phyloP scores from a whole-genome alignment of 2,329 filamentous ascomycete species.

The Neoscytalidium dimidiatum region DNA sequence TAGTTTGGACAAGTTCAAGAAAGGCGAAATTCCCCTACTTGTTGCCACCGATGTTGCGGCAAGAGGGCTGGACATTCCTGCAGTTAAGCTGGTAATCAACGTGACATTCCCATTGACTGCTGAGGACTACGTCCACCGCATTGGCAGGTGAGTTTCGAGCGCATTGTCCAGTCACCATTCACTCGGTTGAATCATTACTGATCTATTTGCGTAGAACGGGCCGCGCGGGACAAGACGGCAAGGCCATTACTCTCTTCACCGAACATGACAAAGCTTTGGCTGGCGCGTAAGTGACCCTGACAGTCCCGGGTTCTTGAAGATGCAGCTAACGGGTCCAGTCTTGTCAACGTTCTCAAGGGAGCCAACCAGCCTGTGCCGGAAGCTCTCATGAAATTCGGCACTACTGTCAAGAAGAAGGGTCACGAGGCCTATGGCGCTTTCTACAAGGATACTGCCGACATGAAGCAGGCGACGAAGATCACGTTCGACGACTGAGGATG shows the following conservation, averaged over 20 bases:
- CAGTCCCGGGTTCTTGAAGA: neutral
- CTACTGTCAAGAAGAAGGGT: constrained; percentile 98
- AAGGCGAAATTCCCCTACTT: constrained; percentile 76
- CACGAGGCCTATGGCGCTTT: constrained; percentile 95
- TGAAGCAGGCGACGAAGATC: constrained; percentile 86
- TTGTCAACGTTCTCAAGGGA: constrained; percentile 94
- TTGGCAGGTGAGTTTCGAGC: constrained; percentile 59
- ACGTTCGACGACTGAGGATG: constrained; percentile 66
- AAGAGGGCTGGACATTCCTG: constrained; percentile 89
- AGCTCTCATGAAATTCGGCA: constrained; percentile 90
- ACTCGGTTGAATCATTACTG: too few species aligned
- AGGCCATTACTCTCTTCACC: constrained; percentile 92
- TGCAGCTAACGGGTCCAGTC: constrained; percentile 48
- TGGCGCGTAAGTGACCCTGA: constrained; percentile 73
- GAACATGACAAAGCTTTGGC: constrained; percentile 91
- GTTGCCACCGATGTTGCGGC: constrained; percentile 97
- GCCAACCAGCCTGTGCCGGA: constrained; percentile 90
- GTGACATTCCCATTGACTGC: constrained; percentile 93
- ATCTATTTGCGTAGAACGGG: too few species aligned
- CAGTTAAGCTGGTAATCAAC: constrained; percentile 93
- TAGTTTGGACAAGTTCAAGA: constrained; percentile 89
- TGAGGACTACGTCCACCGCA: constrained; percentile 96
- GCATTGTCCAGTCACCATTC: too few species aligned
- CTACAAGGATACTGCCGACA: constrained; percentile 85
- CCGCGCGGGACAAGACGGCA: constrained; percentile 83